Evolutionary conservation across 768 basidiomycete species (phyloP).

Genomic region (Suillus sp.): DNA sequence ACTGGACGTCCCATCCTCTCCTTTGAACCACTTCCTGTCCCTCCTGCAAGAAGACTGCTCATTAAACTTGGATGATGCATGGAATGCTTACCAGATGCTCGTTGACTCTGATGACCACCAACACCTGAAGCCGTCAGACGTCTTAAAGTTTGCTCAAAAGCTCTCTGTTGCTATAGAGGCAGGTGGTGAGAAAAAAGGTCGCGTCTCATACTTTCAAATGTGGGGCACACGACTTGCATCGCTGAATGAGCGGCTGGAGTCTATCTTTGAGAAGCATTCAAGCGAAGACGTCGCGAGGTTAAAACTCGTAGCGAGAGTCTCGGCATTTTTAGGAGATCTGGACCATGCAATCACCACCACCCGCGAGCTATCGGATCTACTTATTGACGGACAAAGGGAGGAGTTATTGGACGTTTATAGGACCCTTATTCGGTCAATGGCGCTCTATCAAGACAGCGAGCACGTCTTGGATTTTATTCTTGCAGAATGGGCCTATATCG

Average conservation of each 20-base stretch:
- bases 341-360: conserved; percentile 35
- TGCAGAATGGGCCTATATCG: conserved; percentile 39
- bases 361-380: conserved; percentile 26
- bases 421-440: conserved; percentile 39
- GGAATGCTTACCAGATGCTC: conserved; percentile 39
- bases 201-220: conserved; percentile 26
- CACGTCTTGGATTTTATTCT: conserved; percentile 43
- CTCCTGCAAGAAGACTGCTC: conserved; percentile 21
- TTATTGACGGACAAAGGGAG: conserved; percentile 24
- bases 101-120: conserved; percentile 1
- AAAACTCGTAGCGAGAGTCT: conserved; percentile 35
- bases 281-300: conserved; percentile 21
- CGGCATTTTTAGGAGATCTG: conserved; percentile 41
- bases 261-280: conserved; percentile 25
- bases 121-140: conserved; percentile 20
- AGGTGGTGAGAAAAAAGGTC: conserved; percentile 17
- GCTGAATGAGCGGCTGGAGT: conserved; percentile 33
- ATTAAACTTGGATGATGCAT: conserved; percentile 42
- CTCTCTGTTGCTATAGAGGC: conserved; percentile 22
- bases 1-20: conserved; percentile 5
- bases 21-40: conserved; percentile 20
- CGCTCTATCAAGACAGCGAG: conserved; percentile 33
- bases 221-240: conserved; percentile 43
- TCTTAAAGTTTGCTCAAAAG: conserved; percentile 30
- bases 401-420: conserved; percentile 37